These are phyloP conservation scores for Eleusine coracana DNA, from an alignment of 176 grass and related monocot genomes.

Conservation along the genomic window DNA sequence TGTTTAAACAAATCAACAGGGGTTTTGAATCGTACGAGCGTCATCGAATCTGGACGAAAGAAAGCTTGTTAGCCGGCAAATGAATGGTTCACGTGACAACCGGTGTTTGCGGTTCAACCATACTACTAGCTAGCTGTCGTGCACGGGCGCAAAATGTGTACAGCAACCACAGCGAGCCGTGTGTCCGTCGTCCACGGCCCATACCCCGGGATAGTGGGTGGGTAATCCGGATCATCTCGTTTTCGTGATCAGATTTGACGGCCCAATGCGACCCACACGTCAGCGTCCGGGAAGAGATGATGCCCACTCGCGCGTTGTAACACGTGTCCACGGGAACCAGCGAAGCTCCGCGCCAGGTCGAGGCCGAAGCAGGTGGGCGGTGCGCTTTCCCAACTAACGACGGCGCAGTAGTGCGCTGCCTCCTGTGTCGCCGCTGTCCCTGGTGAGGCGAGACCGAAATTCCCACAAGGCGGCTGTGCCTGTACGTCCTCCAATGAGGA, in stretches of 20 bases:
- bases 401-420: neutral
- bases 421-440: slow-evolving; percentile 15
- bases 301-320: neutral
- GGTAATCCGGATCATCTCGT: neutral
- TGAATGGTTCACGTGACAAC: neutral
- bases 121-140: neutral
- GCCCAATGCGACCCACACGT: too few relatives aligned
- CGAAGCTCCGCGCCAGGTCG: neutral
- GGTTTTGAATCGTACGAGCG: too few relatives aligned
- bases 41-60: neutral
- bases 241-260: neutral
- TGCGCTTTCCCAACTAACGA: slow-evolving; percentile 16
- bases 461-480: too few relatives aligned
- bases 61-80: neutral
- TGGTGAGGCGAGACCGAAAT: neutral
- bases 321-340: slow-evolving; percentile 13
- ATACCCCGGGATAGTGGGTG: neutral
- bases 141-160: neutral
- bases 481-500: too few relatives aligned
- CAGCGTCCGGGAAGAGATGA: too few relatives aligned
- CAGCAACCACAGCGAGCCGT: neutral
- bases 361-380: neutral
- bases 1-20: too few relatives aligned
- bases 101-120: neutral
- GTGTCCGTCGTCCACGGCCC: neutral